A percentile compares a stretch with the other conserved stretches of the same genome.
Conservation (phyloP, 148 eudicot genomes). For the Talinum fruticosum region DNA sequence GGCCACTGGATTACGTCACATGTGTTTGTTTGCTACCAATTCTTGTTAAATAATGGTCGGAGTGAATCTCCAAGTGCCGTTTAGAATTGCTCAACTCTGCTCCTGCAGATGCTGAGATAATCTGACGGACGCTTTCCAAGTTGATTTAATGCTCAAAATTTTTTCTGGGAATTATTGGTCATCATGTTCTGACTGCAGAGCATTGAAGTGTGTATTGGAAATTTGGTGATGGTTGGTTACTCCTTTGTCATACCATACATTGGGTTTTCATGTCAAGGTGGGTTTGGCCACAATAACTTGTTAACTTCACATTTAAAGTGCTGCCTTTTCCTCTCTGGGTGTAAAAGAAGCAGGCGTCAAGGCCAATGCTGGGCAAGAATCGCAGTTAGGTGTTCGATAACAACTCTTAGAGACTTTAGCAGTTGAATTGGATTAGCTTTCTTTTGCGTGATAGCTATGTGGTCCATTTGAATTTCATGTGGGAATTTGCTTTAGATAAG, state of each 20-base stretch:
- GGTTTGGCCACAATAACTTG: background rate
- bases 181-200: slow-evolving; percentile 13
- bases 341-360: no score
- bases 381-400: no score
- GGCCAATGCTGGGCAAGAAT: no score
- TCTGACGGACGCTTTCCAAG: slow-evolving; percentile 21
- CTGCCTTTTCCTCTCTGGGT: background rate
- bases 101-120: background rate
- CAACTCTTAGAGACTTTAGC: no score
- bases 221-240: slow-evolving; percentile 2
- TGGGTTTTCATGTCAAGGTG: background rate
- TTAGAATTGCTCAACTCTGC: slow-evolving; percentile 22
- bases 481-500: slow-evolving; percentile 1
- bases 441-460: background rate
- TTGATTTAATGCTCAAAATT: slow-evolving; percentile 4
- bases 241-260: background rate
- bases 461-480: background rate
- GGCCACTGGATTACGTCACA: background rate
- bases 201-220: slow-evolving; percentile 15
- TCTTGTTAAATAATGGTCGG: background rate
- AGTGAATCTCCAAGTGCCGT: background rate
- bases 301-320: background rate
- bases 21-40: background rate
- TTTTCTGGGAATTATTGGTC: background rate
- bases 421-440: no score